Evolutionary conservation across 148 eudicot genomes (phyloP).

Genomic region (Silene conica): DNA sequence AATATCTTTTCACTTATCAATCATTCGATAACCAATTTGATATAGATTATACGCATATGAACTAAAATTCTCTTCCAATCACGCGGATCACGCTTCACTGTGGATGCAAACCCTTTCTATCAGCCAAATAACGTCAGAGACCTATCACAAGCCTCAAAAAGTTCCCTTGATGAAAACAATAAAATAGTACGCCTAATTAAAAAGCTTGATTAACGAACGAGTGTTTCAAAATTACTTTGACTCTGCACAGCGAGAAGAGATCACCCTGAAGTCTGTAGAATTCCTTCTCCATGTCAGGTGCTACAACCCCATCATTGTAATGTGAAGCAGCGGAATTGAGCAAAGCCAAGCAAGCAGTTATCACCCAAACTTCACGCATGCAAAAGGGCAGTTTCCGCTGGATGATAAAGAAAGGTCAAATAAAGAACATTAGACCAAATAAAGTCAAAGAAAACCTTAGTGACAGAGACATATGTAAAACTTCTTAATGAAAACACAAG

Average conservation of each 20-base stretch:
- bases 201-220: not conserved
- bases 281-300: slow-evolving; percentile 81
- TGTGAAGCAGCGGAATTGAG: slow-evolving; percentile 62
- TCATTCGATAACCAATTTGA: not conserved
- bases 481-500: not conserved
- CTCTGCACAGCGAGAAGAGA: slow-evolving; percentile 74
- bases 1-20: not conserved
- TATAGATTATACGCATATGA: not conserved
- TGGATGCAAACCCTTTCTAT: not conserved
- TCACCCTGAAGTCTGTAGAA: slow-evolving; percentile 91
- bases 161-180: not conserved
- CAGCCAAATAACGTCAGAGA: not conserved
- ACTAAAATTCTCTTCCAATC: not conserved
- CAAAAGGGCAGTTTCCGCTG: slow-evolving; percentile 87
- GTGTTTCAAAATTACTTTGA: slow-evolving; percentile 48
- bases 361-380: slow-evolving; percentile 95
- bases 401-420: slow-evolving; percentile 20
- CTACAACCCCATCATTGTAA: slow-evolving; percentile 59
- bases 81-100: not conserved
- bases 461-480: not conserved
- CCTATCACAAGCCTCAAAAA: not conserved
- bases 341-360: slow-evolving; percentile 80
- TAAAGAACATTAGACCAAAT: slow-evolving; percentile 9
- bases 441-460: not conserved
- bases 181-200: not conserved